Conservation (phyloP, 2,329 filamentous ascomycete genomes). For the Fusarium domesticum region DNA sequence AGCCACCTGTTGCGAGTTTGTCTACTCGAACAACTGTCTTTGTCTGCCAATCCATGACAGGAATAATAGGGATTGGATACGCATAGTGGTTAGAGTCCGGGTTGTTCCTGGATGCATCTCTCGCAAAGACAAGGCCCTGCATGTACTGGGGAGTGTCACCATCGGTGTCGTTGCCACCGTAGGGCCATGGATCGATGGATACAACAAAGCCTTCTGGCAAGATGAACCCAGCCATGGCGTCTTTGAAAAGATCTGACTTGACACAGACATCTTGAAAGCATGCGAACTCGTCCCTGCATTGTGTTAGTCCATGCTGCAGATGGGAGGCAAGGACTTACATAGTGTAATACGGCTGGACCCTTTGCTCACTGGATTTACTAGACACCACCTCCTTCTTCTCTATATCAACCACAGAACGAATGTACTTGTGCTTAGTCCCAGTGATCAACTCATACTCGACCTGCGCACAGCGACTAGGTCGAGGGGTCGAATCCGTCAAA, state of each 20-base stretch:
- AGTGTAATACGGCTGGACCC: conserved; percentile 39
- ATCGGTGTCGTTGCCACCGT: conserved; percentile 46
- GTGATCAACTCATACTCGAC: conserved; percentile 45
- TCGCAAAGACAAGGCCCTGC: conserved; percentile 51
- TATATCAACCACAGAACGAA: conserved; percentile 40
- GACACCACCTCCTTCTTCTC: conserved; percentile 30
- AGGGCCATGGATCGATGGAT: conserved; percentile 64
- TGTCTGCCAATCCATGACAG: conserved; percentile 57
- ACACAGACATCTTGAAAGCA: conserved; percentile 41
- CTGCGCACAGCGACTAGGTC: conserved; percentile 45
- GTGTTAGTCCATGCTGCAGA: not conserved
- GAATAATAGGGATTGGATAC: conserved; percentile 58
- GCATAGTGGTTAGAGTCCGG: conserved; percentile 61
- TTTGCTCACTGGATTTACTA: conserved; percentile 22
- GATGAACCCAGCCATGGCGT: conserved; percentile 45
- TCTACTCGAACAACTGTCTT: conserved; percentile 56
- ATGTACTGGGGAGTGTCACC: conserved; percentile 38
- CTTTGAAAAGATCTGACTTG: conserved; percentile 44
- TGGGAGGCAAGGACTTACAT: conserved; percentile 16
- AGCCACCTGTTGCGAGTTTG: conserved; percentile 49
- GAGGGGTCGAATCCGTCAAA: conserved; percentile 40
- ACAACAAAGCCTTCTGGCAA: conserved; percentile 45
- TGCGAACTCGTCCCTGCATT: conserved; percentile 38
- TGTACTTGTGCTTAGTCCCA: conserved; percentile 32
- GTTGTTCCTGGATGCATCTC: conserved; percentile 41